Evolutionary conservation across 1,284 basidiomycete genomes (phyloP).

Genomic region (Cryptococcus sp.): DNA sequence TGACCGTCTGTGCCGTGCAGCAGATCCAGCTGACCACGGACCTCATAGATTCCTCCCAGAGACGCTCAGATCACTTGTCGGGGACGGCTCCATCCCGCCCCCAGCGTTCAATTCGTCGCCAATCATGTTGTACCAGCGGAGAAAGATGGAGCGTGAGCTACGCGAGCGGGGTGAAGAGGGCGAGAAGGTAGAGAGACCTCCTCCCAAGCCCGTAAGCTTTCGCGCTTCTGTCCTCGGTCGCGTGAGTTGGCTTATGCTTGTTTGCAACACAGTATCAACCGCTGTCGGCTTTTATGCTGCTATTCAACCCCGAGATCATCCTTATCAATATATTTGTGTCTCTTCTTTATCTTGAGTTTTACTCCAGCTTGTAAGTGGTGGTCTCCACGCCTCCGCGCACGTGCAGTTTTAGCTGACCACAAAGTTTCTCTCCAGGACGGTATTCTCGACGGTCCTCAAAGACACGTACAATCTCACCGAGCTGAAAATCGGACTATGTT

Average conservation of each 20-base stretch:
- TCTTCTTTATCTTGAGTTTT: slow-evolving; percentile 47
- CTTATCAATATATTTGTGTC: slow-evolving; percentile 37
- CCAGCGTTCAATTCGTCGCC: slow-evolving; percentile 39
- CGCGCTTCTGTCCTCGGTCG: background rate
- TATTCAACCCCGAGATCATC: slow-evolving; percentile 44
- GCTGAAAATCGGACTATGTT: slow-evolving; percentile 48
- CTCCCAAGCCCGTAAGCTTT: slow-evolving; percentile 26
- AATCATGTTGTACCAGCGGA: slow-evolving; percentile 21
- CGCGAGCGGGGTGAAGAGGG: slow-evolving; percentile 19
- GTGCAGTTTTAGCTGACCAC: background rate
- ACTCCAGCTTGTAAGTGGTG: slow-evolving; percentile 38
- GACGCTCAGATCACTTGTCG: slow-evolving; percentile 47
- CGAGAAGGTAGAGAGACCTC: slow-evolving; percentile 30
- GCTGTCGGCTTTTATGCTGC: slow-evolving; percentile 39
- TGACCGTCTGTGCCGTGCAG: slow-evolving; percentile 3
- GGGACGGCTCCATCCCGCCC: slow-evolving; percentile 47
- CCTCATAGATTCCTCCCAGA: slow-evolving; percentile 27
- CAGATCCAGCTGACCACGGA: background rate
- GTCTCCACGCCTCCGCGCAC: background rate
- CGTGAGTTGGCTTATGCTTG: too few species aligned
- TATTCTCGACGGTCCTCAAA: slow-evolving; percentile 45
- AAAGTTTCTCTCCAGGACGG: slow-evolving; percentile 22
- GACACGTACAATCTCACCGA: slow-evolving; percentile 41
- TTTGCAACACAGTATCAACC: slow-evolving; percentile 36
- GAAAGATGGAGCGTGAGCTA: slow-evolving; percentile 23